Percentiles rank a stretch among this genome's conserved stretches.
Conservation (phyloP, 257 asterid species). For the Cinchona pubescens region DNA sequence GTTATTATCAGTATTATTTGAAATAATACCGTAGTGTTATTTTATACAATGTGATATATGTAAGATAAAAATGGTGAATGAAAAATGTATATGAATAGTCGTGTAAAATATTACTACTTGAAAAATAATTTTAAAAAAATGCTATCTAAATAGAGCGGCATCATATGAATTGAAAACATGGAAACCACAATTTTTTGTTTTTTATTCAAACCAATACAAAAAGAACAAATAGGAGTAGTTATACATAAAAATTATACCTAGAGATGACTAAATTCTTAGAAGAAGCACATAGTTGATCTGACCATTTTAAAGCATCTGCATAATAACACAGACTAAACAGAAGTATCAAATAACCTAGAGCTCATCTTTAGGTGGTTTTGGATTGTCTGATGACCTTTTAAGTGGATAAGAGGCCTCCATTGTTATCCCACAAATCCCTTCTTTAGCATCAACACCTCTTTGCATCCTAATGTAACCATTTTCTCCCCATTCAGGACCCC, state of each 20-base stretch:
- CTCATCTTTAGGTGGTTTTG: conserved; percentile 51
- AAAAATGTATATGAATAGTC: too few relatives aligned
- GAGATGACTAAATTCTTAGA: background rate
- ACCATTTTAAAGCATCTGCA: background rate
- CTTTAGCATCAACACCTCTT: conserved; percentile 40
- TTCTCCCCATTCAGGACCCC: conserved; percentile 77
- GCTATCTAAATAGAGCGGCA: too few relatives aligned
- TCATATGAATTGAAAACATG: background rate
- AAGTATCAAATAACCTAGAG: conserved; percentile 32
- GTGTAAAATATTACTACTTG: too few relatives aligned
- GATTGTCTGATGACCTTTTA: conserved; percentile 51
- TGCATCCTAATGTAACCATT: conserved; percentile 60
- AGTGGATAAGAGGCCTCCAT: conserved; percentile 73
- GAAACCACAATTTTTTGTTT: conserved; percentile 22
- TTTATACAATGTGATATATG: too few relatives aligned
- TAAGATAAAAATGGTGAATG: too few relatives aligned
- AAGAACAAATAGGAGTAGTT: conserved; percentile 5
- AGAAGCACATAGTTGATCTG: background rate
- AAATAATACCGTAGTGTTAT: too few relatives aligned
- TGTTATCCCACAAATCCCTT: conserved; percentile 70
- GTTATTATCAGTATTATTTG: too few relatives aligned
- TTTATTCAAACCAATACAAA: conserved; percentile 20
- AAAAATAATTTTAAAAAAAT: too few relatives aligned
- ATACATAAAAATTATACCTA: background rate
- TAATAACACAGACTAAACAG: background rate